Evolutionary conservation across 495 filamentous ascomycete genomes (phyloP).

Genomic region (Acidiella bohemica): DNA sequence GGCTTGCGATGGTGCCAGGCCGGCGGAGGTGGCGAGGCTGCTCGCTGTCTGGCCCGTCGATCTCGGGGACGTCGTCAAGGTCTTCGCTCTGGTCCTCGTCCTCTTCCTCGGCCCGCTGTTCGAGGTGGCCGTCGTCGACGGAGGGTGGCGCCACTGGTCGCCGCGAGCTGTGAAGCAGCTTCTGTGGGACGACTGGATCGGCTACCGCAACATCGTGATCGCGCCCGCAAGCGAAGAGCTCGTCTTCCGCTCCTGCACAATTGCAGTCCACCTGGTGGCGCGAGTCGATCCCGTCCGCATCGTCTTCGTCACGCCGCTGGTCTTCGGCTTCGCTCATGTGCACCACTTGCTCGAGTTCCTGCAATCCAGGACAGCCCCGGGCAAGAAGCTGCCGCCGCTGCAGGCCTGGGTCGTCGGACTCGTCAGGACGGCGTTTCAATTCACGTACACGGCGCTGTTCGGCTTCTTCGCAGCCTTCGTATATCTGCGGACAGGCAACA

Average conservation of each 20-base stretch:
- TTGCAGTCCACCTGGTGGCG: conserved; percentile 74
- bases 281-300: conserved; percentile 29
- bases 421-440: conserved; percentile 64
- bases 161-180: conserved; percentile 19
- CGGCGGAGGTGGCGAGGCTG: conserved; percentile 43
- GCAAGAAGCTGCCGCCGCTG: conserved; percentile 57
- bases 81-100: conserved; percentile 54
- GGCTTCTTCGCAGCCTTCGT: conserved; percentile 85
- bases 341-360: conserved; percentile 92
- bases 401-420: conserved; percentile 45
- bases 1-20: conserved; percentile 32
- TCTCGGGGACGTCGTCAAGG: conserved; percentile 43
- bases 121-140: conserved; percentile 56
- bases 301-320: conserved; percentile 68
- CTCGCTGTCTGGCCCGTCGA: conserved; percentile 66
- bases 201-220: conserved; percentile 46
- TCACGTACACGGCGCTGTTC: conserved; percentile 86
- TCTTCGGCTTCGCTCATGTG: conserved; percentile 89
- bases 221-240: conserved; percentile 83
- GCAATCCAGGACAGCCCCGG: conserved; percentile 7
- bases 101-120: conserved; percentile 80
- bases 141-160: conserved; percentile 54
- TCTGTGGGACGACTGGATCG: conserved; percentile 34
- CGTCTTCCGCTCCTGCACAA: conserved; percentile 74
- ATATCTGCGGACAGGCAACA: conserved; percentile 73